A percentile compares a stretch with the other conserved stretches of the same genome.
phyloP scores from a whole-genome alignment of 495 filamentous ascomycete species.

The Penicillium longicatenatum region DNA sequence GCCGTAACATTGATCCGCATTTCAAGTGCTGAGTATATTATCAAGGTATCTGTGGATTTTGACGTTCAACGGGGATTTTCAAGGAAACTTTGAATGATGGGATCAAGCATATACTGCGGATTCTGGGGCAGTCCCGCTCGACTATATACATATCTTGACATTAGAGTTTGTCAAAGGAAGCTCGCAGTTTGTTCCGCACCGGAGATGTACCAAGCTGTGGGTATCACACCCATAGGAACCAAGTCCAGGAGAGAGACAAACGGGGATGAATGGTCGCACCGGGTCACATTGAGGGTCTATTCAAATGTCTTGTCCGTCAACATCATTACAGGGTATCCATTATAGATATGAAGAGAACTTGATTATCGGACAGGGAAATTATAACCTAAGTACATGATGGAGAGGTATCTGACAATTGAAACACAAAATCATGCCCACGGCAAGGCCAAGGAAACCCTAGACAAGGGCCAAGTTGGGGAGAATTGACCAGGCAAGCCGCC shows the following conservation, averaged over 20 bases:
- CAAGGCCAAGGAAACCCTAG: neutral
- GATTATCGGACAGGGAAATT: conserved; percentile 26
- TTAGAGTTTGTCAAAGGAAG: neutral
- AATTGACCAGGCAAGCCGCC: conserved; percentile 14
- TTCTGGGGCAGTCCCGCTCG: neutral
- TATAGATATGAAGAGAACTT: conserved; percentile 2
- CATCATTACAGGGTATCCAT: neutral
- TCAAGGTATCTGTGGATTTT: neutral
- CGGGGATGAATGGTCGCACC: conserved; percentile 12
- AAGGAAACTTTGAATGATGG: too few species aligned
- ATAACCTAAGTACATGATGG: conserved; percentile 38
- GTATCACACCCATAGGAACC: conserved; percentile 9
- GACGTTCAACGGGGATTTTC: too few species aligned
- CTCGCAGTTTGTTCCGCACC: neutral
- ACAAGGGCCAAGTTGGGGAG: conserved; percentile 7
- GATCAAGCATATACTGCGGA: neutral
- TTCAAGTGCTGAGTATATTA: too few species aligned
- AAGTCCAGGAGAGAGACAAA: neutral
- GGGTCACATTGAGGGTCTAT: conserved; percentile 14
- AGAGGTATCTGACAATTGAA: conserved; percentile 45
- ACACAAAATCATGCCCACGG: conserved; percentile 12
- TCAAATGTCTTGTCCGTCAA: neutral
- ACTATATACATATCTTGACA: neutral
- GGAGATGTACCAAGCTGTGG: neutral
- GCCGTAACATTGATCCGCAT: conserved; percentile 20